Percentiles rank a stretch among this genome's conserved stretches.
These are phyloP conservation scores for Apiotrichum brassicae DNA, from an alignment of 1,284 basidiomycete genomes.

Conservation along the genomic window DNA sequence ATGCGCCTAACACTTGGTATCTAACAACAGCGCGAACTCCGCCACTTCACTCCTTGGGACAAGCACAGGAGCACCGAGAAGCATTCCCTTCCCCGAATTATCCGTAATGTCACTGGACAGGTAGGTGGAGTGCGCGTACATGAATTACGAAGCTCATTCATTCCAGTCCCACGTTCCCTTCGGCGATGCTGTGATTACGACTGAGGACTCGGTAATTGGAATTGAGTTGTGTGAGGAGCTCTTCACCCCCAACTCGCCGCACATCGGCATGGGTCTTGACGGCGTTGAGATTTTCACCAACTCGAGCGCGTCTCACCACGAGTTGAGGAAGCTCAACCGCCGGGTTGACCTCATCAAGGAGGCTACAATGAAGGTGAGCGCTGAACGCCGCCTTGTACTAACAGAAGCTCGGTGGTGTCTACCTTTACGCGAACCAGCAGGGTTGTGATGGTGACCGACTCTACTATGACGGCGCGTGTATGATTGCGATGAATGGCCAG, in stretches of 20 bases:
- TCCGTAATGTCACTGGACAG: conserved; percentile 82
- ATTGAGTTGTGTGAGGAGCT: conserved; percentile 96
- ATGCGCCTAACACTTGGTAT: not conserved
- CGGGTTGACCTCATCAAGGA: conserved; percentile 94
- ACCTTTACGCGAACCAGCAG: conserved; percentile 97
- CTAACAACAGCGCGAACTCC: conserved; percentile 62
- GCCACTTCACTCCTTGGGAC: conserved; percentile 94
- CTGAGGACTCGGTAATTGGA: conserved; percentile 90
- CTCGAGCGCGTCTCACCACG: conserved; percentile 94
- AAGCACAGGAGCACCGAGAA: conserved; percentile 82
- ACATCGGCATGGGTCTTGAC: conserved; percentile 93
- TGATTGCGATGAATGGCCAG: conserved; percentile 90
- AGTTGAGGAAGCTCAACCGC: conserved; percentile 85
- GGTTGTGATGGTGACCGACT: conserved; percentile 96
- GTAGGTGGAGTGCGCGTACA: conserved; percentile 46
- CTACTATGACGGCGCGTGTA: conserved; percentile 94
- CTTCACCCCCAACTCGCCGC: conserved; percentile 95
- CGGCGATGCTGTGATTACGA: conserved; percentile 89
- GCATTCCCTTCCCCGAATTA: conserved; percentile 79
- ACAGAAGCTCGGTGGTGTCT: conserved; percentile 81
- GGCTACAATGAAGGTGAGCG: conserved; percentile 78
- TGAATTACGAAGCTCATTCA: not conserved
- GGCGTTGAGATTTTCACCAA: conserved; percentile 99
- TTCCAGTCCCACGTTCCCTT: conserved; percentile 76
- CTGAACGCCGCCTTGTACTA: not conserved